Base-by-base conservation (phyloP, 768 basidiomycete genomes). In the Hydnomerulius pinastri region DNA sequence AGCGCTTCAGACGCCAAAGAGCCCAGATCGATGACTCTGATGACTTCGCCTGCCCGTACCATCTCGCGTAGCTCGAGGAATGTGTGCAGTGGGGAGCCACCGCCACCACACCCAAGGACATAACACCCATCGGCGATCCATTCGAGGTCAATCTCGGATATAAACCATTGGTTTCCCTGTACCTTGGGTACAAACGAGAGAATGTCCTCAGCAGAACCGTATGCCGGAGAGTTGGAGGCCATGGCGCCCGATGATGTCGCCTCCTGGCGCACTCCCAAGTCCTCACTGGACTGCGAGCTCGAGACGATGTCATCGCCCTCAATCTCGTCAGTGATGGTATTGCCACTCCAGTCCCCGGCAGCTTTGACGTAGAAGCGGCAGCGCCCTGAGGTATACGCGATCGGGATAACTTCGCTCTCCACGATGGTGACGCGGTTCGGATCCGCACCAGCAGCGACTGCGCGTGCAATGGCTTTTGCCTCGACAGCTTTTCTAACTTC, bases 51-150 rank as follows among this genome's bases (percentile, higher is more conserved):
- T 20, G 71, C 67, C 4, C 82, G 72, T 1, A 85, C 64, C 51
- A 82, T 71, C 55, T 84, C 78, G 30, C 81, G 71, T 7, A 75
- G 66, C 56, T 75, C 75, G 3, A 84, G 62, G 57, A 75, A 83
- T 2, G 71, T 63, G 15, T 78, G 75, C 53, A 81, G 75, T 0
- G 85, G 79, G 2, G 77, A 75, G 6, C 84, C 85, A 2, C 85
- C 85, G 24, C 85, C 85, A 3, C 85, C 84, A 15, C 77, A 79
- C 0, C 84, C 85, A 2, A 86, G 70, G 33, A 86, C 71, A 33
- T 80, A 81, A 45, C 83, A 83, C 25, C 85, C 85, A 46, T 81
- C 79, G 21, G 81, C 75, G 39, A 86, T 79, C 71, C 80, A 86
- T 47, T 81, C 79, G 20, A 79, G 61, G 54, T 80, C 77, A 2